Evolutionary conservation across 2,329 filamentous ascomycete species (phyloP).

Genomic region (Ophiosphaerella korrae): DNA sequence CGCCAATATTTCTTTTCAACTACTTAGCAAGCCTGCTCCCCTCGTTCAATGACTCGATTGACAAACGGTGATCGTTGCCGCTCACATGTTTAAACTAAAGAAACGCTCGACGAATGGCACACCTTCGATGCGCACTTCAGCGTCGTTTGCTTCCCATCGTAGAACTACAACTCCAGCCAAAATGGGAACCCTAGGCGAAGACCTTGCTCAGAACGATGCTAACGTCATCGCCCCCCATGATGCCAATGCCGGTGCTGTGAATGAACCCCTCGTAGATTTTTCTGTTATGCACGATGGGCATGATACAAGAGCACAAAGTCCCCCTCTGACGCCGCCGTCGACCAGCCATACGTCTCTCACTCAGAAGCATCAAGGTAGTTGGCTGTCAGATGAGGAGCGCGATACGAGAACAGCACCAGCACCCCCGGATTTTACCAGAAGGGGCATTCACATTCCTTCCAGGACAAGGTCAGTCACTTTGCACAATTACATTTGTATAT

Average conservation of each 20-base stretch:
- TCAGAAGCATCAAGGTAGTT: conserved; percentile 18
- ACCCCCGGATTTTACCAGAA: conserved; percentile 42
- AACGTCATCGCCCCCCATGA: conserved; percentile 32
- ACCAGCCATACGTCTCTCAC: conserved; percentile 10
- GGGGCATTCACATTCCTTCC: conserved; percentile 45
- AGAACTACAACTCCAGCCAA: conserved; percentile 28
- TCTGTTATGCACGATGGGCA: conserved; percentile 30
- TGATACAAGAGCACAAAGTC: conserved; percentile 23
- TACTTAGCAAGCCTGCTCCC: neutral
- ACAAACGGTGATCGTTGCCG: conserved; percentile 11
- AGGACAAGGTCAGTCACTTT: conserved; percentile 39
- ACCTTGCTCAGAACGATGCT: conserved; percentile 25
- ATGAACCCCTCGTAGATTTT: conserved; percentile 41
- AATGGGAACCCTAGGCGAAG: conserved; percentile 32
- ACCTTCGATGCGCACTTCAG: conserved; percentile 31
- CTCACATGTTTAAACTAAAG: conserved; percentile 37
- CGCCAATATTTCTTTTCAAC: conserved; percentile 7
- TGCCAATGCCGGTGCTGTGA: conserved; percentile 23
- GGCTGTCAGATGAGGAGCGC: conserved; percentile 31
- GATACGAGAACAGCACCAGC: conserved; percentile 31
- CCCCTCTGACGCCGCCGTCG: conserved; percentile 21
- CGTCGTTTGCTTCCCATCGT: conserved; percentile 19
- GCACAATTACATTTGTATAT: no score
- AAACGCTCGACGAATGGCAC: conserved; percentile 38
- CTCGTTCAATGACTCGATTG: neutral